Base-by-base conservation (phyloP, 106 monocot genomes). In the Allium fistulosum region DNA sequence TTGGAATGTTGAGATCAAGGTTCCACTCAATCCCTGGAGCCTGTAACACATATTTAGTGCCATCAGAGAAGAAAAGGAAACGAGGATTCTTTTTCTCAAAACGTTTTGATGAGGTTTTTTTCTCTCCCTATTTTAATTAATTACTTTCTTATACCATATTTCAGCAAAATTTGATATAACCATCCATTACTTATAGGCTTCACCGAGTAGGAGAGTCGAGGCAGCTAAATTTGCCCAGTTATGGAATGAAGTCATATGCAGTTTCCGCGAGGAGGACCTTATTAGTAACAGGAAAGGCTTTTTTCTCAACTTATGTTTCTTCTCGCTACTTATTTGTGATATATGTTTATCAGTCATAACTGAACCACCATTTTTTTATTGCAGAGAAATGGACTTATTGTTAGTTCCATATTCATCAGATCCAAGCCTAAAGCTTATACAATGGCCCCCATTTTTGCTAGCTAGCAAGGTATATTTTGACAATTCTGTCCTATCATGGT, bases 171-270 rank as follows among this genome's bases (percentile, higher is more conserved):
- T 71, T 26, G 15, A 48, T 61, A 46, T 37, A 7, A 47, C 17
- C 37, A 55, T 53, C 49, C 45, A 57, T 60, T 62, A 7, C 51
- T 4, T 26, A 46, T 13, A 97, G 97, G 92, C 67, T 78, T 83
- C 92, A 57, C 85, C 99, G 59, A 85, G 77, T 68, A 93, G 89
- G 74, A 93, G 93, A 82, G 90, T 81, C 62, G 93, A 99, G 65
- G 90, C 90, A 71, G 99, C 99, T 56, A 99, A 93, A 46, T 99
- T 99, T 83, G 85, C 93, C 78, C 99, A 99, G 69, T 68, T 99
- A 56, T 99, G 99, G 99, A 99, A 99, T 87, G 99, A 99, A 83
- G 79, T 99, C 28, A 85, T 99, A 75, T 85, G 90, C 53, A 93
- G 87, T 83, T 99, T 99, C 73, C 78, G 99, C 61, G 93, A 93